phyloP scores from a whole-genome alignment of 345 rosid species.

The Capsella bursapastoris region DNA sequence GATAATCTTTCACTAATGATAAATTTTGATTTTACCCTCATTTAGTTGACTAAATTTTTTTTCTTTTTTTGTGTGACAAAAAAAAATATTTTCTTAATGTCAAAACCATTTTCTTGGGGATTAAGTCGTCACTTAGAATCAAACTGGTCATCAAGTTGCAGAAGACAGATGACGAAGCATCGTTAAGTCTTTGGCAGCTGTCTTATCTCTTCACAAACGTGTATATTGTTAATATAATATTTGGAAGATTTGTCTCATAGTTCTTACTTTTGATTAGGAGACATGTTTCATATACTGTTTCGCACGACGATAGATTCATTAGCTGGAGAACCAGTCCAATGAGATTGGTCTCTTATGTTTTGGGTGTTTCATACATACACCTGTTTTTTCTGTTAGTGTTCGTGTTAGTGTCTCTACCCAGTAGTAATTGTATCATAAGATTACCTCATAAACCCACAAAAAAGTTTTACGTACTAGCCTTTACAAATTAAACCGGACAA shows the following conservation, averaged over 20 bases:
- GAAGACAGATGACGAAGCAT: constrained; percentile 1
- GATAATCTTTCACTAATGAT: background rate
- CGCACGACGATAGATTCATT: background rate
- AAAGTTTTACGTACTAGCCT: too few species aligned
- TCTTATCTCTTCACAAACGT: background rate
- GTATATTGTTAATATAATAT: background rate
- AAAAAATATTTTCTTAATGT: too few species aligned
- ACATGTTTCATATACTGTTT: background rate
- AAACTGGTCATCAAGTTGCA: background rate
- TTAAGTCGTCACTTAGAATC: background rate
- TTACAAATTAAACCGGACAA: background rate
- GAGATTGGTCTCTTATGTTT: background rate
- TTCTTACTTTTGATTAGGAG: background rate
- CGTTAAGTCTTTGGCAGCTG: constrained; percentile 7
- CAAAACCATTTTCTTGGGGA: too few species aligned
- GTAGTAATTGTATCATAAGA: too few species aligned
- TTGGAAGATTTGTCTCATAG: background rate
- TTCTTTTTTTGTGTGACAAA: too few species aligned
- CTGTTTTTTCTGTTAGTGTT: too few species aligned
- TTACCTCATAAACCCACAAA: too few species aligned
- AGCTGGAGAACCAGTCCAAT: background rate
- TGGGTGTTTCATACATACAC: too few species aligned
- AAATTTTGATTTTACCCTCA: too few species aligned
- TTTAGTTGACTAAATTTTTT: too few species aligned
- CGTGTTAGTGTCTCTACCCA: too few species aligned